Percentiles rank a stretch among this genome's conserved stretches.
Evolutionary conservation across 2,329 filamentous ascomycete species (phyloP).

Genomic region (Trichoderma afroharzianum): DNA sequence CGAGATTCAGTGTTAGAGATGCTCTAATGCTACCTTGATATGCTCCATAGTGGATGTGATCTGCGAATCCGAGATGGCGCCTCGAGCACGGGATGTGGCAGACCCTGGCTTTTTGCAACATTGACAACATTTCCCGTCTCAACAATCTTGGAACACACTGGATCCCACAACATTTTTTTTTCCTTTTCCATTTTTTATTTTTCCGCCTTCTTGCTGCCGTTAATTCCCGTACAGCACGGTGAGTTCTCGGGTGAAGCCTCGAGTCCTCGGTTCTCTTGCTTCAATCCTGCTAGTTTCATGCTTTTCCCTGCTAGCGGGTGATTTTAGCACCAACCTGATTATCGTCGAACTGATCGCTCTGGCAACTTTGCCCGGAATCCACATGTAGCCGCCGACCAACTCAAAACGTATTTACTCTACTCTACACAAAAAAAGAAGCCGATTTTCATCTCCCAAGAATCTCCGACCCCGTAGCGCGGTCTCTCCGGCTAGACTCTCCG

Average conservation of each 20-base stretch:
- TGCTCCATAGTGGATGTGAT: slow-evolving; percentile 7
- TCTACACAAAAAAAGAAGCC: background rate
- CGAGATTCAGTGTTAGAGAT: background rate
- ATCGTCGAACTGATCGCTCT: background rate
- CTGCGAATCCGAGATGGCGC: slow-evolving; percentile 13
- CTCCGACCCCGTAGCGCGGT: background rate
- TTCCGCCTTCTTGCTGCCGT: background rate
- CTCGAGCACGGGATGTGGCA: slow-evolving; percentile 5
- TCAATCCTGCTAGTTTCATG: background rate
- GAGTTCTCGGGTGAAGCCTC: background rate
- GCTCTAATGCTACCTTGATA: background rate
- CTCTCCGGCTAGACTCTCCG: background rate
- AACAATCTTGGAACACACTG: background rate
- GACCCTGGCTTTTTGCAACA: background rate
- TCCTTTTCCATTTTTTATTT: background rate
- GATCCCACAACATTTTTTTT: background rate
- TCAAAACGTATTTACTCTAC: background rate
- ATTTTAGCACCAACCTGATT: background rate
- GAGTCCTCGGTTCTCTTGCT: background rate
- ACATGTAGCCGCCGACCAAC: slow-evolving; percentile 4
- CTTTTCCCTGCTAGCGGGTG: background rate
- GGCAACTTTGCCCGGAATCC: background rate
- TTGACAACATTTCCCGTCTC: background rate
- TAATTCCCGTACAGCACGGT: background rate
- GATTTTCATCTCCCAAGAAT: background rate